Evolutionary conservation across 1,139 yeast species (phyloP).

Genomic region (Pichia sp.): DNA sequence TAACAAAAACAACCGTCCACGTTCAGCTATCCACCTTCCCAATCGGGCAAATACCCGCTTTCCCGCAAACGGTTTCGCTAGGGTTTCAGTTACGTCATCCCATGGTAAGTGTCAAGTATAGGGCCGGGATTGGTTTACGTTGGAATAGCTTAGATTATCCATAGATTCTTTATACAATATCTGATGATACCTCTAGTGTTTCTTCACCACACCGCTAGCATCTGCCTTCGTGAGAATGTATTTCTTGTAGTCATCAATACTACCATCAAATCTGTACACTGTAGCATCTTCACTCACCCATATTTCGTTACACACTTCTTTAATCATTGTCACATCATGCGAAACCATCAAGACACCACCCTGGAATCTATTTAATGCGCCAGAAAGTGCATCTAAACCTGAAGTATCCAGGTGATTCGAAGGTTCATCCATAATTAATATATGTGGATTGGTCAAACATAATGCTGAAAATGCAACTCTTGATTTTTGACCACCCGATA

Average conservation of each 20-base stretch:
- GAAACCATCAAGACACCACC: constrained; percentile 98
- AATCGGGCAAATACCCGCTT: no score
- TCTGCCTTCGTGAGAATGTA: constrained; percentile 75
- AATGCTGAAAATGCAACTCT: constrained; percentile 97
- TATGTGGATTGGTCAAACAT: constrained; percentile 87
- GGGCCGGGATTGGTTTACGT: no score
- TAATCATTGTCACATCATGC: constrained; percentile 90
- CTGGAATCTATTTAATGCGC: constrained; percentile 77
- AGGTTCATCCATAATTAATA: constrained; percentile 93
- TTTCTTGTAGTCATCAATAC: constrained; percentile 82
- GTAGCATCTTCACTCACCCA: constrained; percentile 91
- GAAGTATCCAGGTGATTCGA: constrained; percentile 98
- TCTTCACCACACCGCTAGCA: constrained; percentile 81
- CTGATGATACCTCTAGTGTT: constrained; percentile 61
- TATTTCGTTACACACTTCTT: constrained; percentile 82
- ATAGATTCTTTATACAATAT: no score
- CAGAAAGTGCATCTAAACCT: constrained; percentile 92
- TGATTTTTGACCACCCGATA: constrained; percentile 98
- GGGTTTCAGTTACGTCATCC: no score
- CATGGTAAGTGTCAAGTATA: no score
- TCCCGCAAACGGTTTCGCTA: no score
- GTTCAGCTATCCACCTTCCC: no score
- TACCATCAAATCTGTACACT: constrained; percentile 76
- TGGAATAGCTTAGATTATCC: no score
- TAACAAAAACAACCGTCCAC: no score